Percentiles rank a stretch among this genome's conserved stretches.
These are phyloP conservation scores for Botryobasidium botryosum DNA, from an alignment of 768 basidiomycete species.

Conservation along the genomic window DNA sequence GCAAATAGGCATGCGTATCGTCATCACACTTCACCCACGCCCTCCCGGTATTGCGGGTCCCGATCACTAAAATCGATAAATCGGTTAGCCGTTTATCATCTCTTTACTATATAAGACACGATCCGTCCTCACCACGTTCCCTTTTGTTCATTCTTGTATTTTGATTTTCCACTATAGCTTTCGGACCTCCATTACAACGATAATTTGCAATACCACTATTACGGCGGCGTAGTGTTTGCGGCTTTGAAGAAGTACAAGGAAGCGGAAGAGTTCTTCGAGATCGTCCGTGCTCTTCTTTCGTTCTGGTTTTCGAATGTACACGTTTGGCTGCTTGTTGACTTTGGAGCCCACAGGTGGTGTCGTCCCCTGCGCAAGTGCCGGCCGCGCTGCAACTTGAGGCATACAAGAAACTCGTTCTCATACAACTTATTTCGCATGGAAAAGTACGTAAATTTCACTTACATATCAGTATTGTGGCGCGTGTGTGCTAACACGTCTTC, in stretches of 20 bases:
- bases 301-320: not conserved
- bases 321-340: not conserved
- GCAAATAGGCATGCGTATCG: constrained; percentile 44
- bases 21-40: constrained; percentile 38
- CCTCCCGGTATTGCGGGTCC: constrained; percentile 40
- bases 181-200: constrained; percentile 57
- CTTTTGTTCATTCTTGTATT: too few relatives aligned
- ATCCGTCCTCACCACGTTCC: too few relatives aligned
- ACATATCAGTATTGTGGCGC: not conserved
- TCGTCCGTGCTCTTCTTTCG: constrained; percentile 36
- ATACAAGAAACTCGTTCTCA: constrained; percentile 61
- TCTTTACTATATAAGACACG: not conserved
- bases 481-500: constrained; percentile 22
- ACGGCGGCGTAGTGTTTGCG: constrained; percentile 52
- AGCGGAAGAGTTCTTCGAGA: constrained; percentile 68
- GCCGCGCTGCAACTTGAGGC: constrained; percentile 72
- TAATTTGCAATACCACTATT: constrained; percentile 71
- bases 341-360: constrained; percentile 18
- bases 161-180: constrained; percentile 1
- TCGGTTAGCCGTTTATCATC: constrained; percentile 5
- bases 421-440: constrained; percentile 64
- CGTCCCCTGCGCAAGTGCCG: constrained; percentile 33
- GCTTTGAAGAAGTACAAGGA: constrained; percentile 48
- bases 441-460: constrained; percentile 33
- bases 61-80: constrained; percentile 49